Evolutionary conservation across 139 green algal genomes (phyloP).

Genomic region (Volvox africanus): DNA sequence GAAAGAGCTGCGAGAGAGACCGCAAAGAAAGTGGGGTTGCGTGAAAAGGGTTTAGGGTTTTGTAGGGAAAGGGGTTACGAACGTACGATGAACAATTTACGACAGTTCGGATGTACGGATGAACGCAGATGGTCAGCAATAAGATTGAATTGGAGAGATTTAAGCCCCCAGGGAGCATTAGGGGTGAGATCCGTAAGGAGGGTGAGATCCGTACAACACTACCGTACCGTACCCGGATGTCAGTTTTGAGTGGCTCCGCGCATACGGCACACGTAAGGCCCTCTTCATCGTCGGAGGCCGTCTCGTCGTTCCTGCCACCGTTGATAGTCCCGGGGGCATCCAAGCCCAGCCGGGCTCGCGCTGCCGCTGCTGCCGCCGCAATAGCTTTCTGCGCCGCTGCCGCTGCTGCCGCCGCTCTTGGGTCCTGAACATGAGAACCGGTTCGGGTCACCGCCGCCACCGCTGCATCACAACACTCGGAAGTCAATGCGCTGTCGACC

Average conservation of each 20-base stretch:
- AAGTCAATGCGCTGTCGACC: background rate
- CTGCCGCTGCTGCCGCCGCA: background rate
- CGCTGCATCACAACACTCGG: background rate
- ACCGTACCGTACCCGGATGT: slow-evolving; percentile 9
- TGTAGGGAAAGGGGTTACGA: too few species aligned
- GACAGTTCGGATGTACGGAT: too few species aligned
- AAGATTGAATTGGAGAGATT: too few species aligned
- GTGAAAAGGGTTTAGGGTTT: too few species aligned
- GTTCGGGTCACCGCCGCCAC: background rate
- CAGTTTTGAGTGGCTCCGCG: background rate
- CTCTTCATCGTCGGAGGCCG: background rate
- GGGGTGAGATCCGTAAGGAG: background rate
- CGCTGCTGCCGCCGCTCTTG: background rate
- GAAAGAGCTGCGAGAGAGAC: background rate
- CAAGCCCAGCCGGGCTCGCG: background rate
- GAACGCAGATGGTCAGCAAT: too few species aligned
- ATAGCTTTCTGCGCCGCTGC: background rate
- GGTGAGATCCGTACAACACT: background rate
- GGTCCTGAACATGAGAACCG: too few species aligned
- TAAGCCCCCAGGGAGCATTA: too few species aligned
- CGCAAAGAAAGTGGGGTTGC: background rate
- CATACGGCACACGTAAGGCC: slow-evolving; percentile 2
- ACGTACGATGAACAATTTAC: too few species aligned
- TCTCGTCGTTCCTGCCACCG: background rate
- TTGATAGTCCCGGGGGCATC: background rate